Conservation (phyloP, 768 basidiomycete species). For the Trametes meyenii region DNA sequence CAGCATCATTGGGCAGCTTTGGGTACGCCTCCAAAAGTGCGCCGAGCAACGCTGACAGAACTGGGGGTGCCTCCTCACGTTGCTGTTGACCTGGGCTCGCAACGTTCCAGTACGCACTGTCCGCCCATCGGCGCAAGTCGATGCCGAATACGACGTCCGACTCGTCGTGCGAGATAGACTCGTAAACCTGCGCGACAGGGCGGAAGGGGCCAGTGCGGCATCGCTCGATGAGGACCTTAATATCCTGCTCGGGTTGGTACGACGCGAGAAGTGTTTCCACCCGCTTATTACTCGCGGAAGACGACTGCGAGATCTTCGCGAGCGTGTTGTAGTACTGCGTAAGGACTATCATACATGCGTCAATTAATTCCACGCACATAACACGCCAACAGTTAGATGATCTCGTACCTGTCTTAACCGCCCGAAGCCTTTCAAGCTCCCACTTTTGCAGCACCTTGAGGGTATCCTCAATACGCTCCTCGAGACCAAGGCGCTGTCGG, state of each 20-base stretch:
- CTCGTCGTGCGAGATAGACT: slow-evolving; percentile 80
- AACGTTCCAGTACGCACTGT: slow-evolving; percentile 63
- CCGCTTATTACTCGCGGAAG: slow-evolving; percentile 66
- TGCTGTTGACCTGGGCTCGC: slow-evolving; percentile 53
- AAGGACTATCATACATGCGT: slow-evolving; percentile 51
- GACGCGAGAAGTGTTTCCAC: slow-evolving; percentile 78
- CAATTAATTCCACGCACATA: background rate
- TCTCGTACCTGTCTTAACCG: slow-evolving; percentile 79
- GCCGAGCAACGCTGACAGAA: slow-evolving; percentile 66
- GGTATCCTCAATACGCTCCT: slow-evolving; percentile 84
- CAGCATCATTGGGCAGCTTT: slow-evolving; percentile 60
- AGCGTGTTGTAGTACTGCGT: slow-evolving; percentile 87
- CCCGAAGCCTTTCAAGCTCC: slow-evolving; percentile 82
- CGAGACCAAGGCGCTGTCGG: slow-evolving; percentile 79
- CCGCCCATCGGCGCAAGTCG: slow-evolving; percentile 89
- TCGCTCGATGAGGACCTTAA: slow-evolving; percentile 86
- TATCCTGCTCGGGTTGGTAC: slow-evolving; percentile 86
- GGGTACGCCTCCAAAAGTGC: slow-evolving; percentile 67
- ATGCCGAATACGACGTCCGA: slow-evolving; percentile 90
- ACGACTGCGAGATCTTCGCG: slow-evolving; percentile 66
- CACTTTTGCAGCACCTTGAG: slow-evolving; percentile 80
- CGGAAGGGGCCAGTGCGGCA: slow-evolving; percentile 94
- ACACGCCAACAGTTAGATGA: slow-evolving; percentile 13
- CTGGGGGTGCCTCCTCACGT: slow-evolving; percentile 69
- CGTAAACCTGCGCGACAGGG: slow-evolving; percentile 83